Base-by-base conservation (phyloP, 257 asterid genomes). In the Henckelia pumila region DNA sequence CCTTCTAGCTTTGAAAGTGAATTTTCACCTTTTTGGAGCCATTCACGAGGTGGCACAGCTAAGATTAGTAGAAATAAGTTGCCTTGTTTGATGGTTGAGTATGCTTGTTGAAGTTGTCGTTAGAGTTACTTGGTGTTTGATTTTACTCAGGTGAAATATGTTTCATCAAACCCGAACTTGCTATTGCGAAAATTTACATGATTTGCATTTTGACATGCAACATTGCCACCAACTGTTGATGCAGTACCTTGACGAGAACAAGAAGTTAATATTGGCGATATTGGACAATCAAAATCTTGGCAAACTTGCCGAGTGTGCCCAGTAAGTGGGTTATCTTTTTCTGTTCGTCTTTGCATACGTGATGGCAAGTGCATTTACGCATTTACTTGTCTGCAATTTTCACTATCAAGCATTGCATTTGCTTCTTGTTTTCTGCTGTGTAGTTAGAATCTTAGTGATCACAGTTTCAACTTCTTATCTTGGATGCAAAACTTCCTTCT, bases 241-340 rank as follows among this genome's bases (percentile, higher is more conserved):
- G 83, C 96, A 92, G 96, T 88, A 75, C 84, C 96, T 92, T 28
- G 98, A 92, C 64, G 98, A 89, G 87, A 92, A 92, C 87, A 92
- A 92, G 85, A 87, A 85, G 66, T 59, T 92, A 86, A 92, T 92
- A 77, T 69, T 89, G 87, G 97, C 98, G 29, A 92, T 92, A 73
- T 56, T 92, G 89, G 98, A 92, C 71, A 86, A 89, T 75, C 98
- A 92, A 73, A 89, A 87, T 73, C 95, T 89, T 14, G 98, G 98
- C 44, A 92, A 92, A 79, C 97, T 92, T 40, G 87, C 91, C 9
- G 96, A 89, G 70, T 92, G 98, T 70, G 96, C 98, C 44, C 97
- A 89, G 98, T 92, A 81, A 78, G 92, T 82, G 21, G 56, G 62
- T 55, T 50, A 64, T 24, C 59, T 25, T 28, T 28, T 69, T 49